These are phyloP conservation scores for Pleodorina starrii DNA, from an alignment of 139 green algal genomes.

Conservation along the genomic window DNA sequence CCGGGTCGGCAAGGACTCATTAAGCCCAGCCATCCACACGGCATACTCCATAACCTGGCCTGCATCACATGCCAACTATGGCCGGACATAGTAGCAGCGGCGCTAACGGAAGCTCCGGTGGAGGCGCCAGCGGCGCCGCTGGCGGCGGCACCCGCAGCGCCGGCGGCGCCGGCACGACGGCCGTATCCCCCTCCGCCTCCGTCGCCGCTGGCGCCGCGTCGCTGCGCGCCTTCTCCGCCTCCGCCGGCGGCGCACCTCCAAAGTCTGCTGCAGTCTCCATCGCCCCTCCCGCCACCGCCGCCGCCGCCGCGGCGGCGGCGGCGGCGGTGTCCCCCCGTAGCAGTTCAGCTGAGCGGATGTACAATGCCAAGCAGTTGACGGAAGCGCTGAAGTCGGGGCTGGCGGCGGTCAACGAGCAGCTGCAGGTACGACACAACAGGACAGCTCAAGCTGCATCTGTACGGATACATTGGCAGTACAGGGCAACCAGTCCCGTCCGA, in stretches of 20 bases:
- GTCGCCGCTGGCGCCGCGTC: neutral
- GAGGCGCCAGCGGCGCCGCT: neutral
- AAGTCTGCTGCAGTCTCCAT: neutral
- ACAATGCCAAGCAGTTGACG: constrained; percentile 55
- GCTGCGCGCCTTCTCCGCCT: neutral
- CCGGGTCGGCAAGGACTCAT: neutral
- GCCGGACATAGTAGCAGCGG: constrained; percentile 4
- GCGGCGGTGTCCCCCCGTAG: neutral
- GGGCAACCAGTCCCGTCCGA: too few species aligned
- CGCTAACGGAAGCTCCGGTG: neutral
- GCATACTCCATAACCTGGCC: neutral
- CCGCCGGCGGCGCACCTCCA: neutral
- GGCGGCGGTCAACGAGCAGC: constrained; percentile 55
- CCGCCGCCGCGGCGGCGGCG: neutral
- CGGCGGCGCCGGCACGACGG: neutral
- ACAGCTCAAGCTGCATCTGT: too few species aligned
- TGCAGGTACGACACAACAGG: constrained; percentile 30
- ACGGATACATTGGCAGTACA: too few species aligned
- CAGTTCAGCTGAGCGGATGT: constrained; percentile 54
- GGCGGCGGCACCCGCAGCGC: neutral
- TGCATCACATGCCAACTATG: constrained; percentile 15
- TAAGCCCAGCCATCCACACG: neutral
- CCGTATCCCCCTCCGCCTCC: neutral
- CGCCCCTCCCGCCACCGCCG: neutral
- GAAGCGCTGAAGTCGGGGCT: constrained; percentile 51